Conservation (phyloP, 768 basidiomycete species). For the Lactarius deliciosus region DNA sequence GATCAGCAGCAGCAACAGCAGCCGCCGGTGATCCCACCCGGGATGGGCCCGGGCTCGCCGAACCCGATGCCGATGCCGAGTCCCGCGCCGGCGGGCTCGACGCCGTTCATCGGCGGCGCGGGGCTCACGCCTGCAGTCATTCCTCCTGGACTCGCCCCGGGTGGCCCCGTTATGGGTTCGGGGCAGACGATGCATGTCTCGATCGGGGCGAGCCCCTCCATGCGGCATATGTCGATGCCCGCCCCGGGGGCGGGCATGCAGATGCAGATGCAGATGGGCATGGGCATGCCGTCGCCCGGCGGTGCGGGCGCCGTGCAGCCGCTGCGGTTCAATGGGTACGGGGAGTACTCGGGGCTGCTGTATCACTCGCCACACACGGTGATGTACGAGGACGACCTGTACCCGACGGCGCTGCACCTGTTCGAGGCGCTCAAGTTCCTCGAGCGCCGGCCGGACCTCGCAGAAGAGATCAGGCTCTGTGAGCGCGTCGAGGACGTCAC, state of each 20-base stretch:
- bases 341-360: slow-evolving; percentile 50
- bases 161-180: background rate
- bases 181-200: slow-evolving; percentile 6
- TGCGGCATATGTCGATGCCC: slow-evolving; percentile 10
- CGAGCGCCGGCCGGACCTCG: slow-evolving; percentile 48
- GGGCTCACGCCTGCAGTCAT: background rate
- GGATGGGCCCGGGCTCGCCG: background rate
- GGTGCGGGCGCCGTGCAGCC: slow-evolving; percentile 24
- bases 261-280: background rate
- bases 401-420: slow-evolving; percentile 73
- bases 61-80: slow-evolving; percentile 18
- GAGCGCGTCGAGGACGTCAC: slow-evolving; percentile 43
- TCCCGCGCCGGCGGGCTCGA: slow-evolving; percentile 15
- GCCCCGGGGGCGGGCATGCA: slow-evolving; percentile 1
- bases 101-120: slow-evolving; percentile 11
- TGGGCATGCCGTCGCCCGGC: slow-evolving; percentile 22
- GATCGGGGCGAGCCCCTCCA: background rate
- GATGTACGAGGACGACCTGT: slow-evolving; percentile 51
- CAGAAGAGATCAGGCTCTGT: slow-evolving; percentile 53
- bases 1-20: background rate
- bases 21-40: slow-evolving; percentile 10
- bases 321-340: slow-evolving; percentile 37
- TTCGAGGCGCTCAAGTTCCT: slow-evolving; percentile 73
- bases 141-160: background rate
- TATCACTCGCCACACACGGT: slow-evolving; percentile 68